A percentile compares a stretch with the other conserved stretches of the same genome.
Evolutionary conservation across 164 flowering plant genomes (phyloP).

Genomic region (Echeveria elegans): DNA sequence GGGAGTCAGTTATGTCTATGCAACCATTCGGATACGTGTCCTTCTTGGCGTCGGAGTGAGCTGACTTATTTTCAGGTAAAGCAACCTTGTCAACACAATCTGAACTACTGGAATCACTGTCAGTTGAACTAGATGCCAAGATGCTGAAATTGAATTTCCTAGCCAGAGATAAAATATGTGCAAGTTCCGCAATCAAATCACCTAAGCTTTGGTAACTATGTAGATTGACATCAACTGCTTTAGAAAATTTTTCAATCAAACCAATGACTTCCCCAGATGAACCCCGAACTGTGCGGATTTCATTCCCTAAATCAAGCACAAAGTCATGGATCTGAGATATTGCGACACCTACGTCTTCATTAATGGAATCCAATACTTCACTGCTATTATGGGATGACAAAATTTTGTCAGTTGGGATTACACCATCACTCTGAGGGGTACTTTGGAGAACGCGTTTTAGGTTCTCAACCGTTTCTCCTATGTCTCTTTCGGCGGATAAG

Average conservation of each 20-base stretch:
- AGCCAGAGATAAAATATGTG: slow-evolving; percentile 50
- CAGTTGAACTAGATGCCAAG: slow-evolving; percentile 39
- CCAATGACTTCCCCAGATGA: slow-evolving; percentile 29
- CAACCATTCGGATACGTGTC: slow-evolving; percentile 49
- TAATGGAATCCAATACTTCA: slow-evolving; percentile 15
- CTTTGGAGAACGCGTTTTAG: slow-evolving; percentile 43
- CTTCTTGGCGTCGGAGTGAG: slow-evolving; percentile 23
- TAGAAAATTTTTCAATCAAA: slow-evolving; percentile 39
- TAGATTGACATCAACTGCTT: slow-evolving; percentile 33
- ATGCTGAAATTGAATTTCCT: slow-evolving; percentile 44
- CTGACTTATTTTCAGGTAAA: too few relatives aligned
- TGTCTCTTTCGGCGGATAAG: slow-evolving; percentile 26
- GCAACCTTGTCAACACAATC: slow-evolving; percentile 88
- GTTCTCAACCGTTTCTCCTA: slow-evolving; percentile 37
- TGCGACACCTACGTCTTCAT: slow-evolving; percentile 37
- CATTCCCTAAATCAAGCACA: slow-evolving; percentile 58
- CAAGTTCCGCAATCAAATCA: slow-evolving; percentile 58
- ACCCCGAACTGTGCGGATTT: slow-evolving; percentile 35
- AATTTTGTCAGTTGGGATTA: slow-evolving; percentile 12
- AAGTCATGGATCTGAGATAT: slow-evolving; percentile 64
- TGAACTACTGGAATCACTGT: slow-evolving; percentile 44
- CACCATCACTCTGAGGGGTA: slow-evolving; percentile 21
- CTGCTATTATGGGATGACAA: slow-evolving; percentile 18
- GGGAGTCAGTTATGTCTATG: too few relatives aligned
- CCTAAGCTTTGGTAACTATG: slow-evolving; percentile 25